Conservation (phyloP, 129 eudicot genomes). For the Saposhnikovia divaricata region DNA sequence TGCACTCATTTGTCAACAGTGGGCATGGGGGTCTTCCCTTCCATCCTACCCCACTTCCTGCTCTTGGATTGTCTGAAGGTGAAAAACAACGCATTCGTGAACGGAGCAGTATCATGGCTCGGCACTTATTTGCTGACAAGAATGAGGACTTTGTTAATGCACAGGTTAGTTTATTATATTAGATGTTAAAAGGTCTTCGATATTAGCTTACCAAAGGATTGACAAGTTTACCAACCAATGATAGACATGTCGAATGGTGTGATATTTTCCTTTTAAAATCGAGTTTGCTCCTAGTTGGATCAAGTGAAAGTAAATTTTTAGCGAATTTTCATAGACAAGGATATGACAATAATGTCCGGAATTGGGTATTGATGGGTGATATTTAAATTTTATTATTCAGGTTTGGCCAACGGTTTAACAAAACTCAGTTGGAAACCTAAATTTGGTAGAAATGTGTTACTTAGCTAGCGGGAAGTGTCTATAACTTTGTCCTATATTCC, state of each 20-base stretch:
- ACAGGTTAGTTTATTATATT: slow-evolving; percentile 42
- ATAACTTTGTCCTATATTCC: neutral
- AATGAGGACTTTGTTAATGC: slow-evolving; percentile 79
- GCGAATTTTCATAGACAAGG: neutral
- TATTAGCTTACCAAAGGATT: neutral
- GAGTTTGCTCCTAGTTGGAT: neutral
- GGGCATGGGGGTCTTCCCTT: slow-evolving; percentile 72
- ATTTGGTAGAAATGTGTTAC: neutral
- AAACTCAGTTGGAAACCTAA: neutral
- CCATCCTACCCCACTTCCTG: slow-evolving; percentile 74
- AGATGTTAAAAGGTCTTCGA: neutral
- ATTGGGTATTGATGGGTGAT: neutral
- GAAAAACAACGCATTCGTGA: slow-evolving; percentile 90
- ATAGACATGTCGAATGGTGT: neutral
- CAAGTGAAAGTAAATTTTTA: neutral
- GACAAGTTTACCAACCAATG: neutral
- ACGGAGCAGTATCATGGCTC: slow-evolving; percentile 98
- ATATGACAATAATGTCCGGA: neutral
- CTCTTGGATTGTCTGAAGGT: slow-evolving; percentile 79
- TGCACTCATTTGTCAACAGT: slow-evolving; percentile 87
- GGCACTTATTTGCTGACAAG: slow-evolving; percentile 87
- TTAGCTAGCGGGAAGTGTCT: neutral
- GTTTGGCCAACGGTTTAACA: neutral
- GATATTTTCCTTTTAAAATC: neutral
- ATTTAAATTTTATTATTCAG: neutral